These are phyloP conservation scores for Populus hybrid DNA, from an alignment of 441 rosid genomes.

Conservation along the genomic window DNA sequence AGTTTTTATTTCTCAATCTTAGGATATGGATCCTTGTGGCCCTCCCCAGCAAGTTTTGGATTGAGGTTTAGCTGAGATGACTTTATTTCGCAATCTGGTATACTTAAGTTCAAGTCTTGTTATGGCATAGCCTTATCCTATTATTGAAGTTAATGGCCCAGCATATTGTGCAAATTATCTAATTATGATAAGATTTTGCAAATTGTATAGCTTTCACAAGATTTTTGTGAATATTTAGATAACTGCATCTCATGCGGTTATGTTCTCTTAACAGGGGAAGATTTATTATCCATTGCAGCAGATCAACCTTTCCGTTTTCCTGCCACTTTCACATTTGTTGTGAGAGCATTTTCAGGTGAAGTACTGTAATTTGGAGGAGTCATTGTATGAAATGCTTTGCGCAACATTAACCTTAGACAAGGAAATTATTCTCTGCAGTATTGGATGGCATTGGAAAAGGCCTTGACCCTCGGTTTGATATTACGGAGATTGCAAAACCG, in stretches of 20 bases:
- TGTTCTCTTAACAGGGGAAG: conserved; percentile 65
- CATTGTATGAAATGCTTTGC: conserved; percentile 9
- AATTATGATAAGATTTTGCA: neutral
- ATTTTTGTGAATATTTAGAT: neutral
- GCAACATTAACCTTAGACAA: conserved; percentile 8
- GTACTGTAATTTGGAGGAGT: conserved; percentile 10
- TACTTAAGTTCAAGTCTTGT: neutral
- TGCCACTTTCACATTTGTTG: conserved; percentile 98
- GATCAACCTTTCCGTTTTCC: conserved; percentile 99
- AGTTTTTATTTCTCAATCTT: neutral
- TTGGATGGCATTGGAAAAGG: conserved; percentile 99
- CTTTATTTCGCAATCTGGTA: neutral
- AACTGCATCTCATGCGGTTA: conserved; percentile 15
- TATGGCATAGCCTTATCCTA: neutral
- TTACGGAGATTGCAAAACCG: conserved; percentile 99
- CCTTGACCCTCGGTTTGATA: conserved; percentile 96
- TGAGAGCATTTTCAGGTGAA: conserved; percentile 97
- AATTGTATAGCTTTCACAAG: neutral
- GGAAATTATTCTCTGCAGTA: conserved; percentile 44
- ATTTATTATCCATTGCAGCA: conserved; percentile 89
- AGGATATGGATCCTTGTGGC: neutral
- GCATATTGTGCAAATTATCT: conserved; percentile 2
- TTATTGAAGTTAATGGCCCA: neutral
- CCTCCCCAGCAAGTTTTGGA: neutral
- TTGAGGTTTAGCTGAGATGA: neutral